Evolutionary conservation across 1,284 basidiomycete species (phyloP), one percentile per base, ranked within the genome.

Genomic region (Ceratobasidium papillatum): DNA sequence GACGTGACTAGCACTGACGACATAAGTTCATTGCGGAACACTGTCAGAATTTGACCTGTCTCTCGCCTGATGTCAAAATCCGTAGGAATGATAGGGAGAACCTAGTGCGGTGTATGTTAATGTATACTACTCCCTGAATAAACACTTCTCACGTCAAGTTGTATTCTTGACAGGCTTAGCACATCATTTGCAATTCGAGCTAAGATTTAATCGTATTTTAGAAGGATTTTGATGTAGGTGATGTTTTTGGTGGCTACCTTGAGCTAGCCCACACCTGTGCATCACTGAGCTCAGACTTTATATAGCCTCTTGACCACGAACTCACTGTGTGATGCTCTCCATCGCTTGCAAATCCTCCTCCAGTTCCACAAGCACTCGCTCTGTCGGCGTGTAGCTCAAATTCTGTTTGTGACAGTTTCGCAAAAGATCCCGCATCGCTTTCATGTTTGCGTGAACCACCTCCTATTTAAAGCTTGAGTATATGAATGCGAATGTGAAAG

Each of bases 181-280:
- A 84, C 82, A 75, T 85, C 84, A 73, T 84, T 84, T 36, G 81
- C 81, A 58, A 85, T 84, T 43, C 83, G 79, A 75, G 83, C 83
- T 78, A 83, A 82, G 19, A 81, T 78, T 25, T 83, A 74, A 43
- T 82, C 82, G 4, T 74, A 14, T 8, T 25, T 41, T 12, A 41
- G 19, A 7, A 9, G 22, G 5, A 30, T 9, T 22, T 22, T 22
- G 22, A 41, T 22, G 1, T 5, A 3, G 22, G 12, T 8, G 17
- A 5, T 25, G 1, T 19, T 9, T 25, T 11, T 41, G 32, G 58
- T 12, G n/a, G 8, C 38, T 47, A 72, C 69, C 69, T 62, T 72
- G 69, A 11, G 69, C 69, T 32, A 61, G 22, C 19, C 69, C 69
- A 38, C 69, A 72, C 36, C 69, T 72, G 30, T 25, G 36, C 34